Percentiles rank a stretch among this genome's conserved stretches.
Evolutionary conservation across 495 filamentous ascomycete genomes (phyloP).

Genomic region (Tirmania nivea): DNA sequence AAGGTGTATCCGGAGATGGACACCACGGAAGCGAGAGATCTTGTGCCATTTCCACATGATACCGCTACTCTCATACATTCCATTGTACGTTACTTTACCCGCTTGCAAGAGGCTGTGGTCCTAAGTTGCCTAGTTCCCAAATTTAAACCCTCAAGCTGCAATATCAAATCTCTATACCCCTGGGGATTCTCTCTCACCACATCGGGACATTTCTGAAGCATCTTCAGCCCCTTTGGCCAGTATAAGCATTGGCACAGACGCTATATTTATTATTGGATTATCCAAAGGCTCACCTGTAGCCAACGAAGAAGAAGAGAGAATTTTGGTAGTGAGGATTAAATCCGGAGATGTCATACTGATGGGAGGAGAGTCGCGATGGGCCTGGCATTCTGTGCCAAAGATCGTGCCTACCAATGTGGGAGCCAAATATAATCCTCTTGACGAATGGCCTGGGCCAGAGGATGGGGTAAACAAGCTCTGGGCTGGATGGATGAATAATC

Average conservation of each 20-base stretch:
- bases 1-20: constrained; percentile 55
- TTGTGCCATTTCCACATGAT: constrained; percentile 44
- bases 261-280: constrained; percentile 49
- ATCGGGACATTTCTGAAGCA: constrained; percentile 76
- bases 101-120: too few species aligned
- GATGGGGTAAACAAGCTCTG: constrained; percentile 28
- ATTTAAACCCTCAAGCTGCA: constrained; percentile 58
- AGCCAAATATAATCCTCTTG: constrained; percentile 55
- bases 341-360: constrained; percentile 74
- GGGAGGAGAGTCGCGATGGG: constrained; percentile 53
- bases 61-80: constrained; percentile 37
- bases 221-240: constrained; percentile 54
- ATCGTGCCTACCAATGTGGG: constrained; percentile 31
- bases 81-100: neutral
- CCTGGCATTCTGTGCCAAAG: constrained; percentile 86
- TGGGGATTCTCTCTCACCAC: constrained; percentile 66
- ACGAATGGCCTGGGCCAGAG: constrained; percentile 45
- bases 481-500: constrained; percentile 66
- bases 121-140: constrained; percentile 35
- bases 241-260: constrained; percentile 72
- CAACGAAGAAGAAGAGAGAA: constrained; percentile 21
- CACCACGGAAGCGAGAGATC: constrained; percentile 1
- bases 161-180: constrained; percentile 82
- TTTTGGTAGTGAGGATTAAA: constrained; percentile 41
- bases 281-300: constrained; percentile 4